Base-by-base conservation (phyloP, 768 basidiomycete species). In the Pleurotus tuoliensis region DNA sequence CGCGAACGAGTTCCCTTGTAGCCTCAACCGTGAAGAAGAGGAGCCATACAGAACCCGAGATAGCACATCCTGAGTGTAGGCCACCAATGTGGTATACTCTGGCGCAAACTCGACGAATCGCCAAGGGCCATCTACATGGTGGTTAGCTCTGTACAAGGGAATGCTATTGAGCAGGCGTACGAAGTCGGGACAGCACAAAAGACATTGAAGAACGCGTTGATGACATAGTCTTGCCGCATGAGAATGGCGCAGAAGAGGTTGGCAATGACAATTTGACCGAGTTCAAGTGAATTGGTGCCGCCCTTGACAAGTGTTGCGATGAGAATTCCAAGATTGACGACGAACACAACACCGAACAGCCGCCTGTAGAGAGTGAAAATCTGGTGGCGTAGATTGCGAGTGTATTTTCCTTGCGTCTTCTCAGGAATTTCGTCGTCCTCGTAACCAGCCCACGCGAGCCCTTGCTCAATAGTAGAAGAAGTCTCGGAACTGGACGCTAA, bases 1-100 rank as follows among this genome's bases (percentile, higher is more conserved):
- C 66, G 38, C 69, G 61, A 18, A 76, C 61, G 41, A 78, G 59
- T 59, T 83, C 81, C 57, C 72, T 76, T 0, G 83, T 83, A 1
- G 80, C 81, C 60, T 79, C 76, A 13, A 66, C 77, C 27, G 79
- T 74, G 61, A 81, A 80, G 2, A 79, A 65, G 37, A 75, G 69
- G 22, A 83, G 64, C 83, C 83, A 85, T 0, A 82, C 68, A 1
- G 79, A 65, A 2, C 80, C 81, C 16, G 81, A 82, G 15, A 79
- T 72, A 7, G 77, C 82, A 62, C 76, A 78, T n/a, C 82, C 82
- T 11, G 80, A 82, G 62, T 85, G 83, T 24, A 84, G 68, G 61
- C 83, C 83, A 16, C 82, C 82, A 40, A 83, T 82, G 53, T 82
- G 79, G 58, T 83, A 84, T 0, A 84, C 82, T 40, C 82, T 72